Evolutionary conservation across 2,329 filamentous ascomycete genomes (phyloP).

Genomic region (Fusarium ramigenum): DNA sequence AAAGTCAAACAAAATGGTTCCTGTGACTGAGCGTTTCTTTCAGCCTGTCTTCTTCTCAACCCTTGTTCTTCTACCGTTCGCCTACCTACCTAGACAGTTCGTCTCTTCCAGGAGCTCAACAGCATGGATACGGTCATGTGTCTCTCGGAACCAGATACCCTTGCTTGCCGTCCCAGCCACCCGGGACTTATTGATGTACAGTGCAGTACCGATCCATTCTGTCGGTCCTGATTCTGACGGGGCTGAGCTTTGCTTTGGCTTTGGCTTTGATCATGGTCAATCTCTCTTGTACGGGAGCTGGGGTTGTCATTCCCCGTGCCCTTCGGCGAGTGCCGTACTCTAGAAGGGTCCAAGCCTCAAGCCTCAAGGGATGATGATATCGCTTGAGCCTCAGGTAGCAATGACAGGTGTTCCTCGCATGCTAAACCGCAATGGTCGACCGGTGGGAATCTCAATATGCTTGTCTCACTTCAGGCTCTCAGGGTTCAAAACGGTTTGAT

Average conservation of each 20-base stretch:
- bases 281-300: constrained; percentile 19
- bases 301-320: constrained; percentile 1
- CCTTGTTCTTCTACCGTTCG: constrained; percentile 5
- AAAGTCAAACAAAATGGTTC: constrained; percentile 4
- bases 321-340: constrained; percentile 6
- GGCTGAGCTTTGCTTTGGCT: neutral
- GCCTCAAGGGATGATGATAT: neutral
- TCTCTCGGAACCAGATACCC: constrained; percentile 16
- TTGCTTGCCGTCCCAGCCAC: constrained; percentile 32
- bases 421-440: neutral
- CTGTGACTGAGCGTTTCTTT: constrained; percentile 21
- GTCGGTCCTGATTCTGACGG: constrained; percentile 8
- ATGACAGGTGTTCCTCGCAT: neutral
- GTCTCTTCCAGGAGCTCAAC: neutral
- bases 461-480: neutral
- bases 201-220: constrained; percentile 15
- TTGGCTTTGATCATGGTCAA: neutral
- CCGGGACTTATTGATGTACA: constrained; percentile 25
- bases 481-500: neutral
- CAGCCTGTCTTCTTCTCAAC: constrained; percentile 17
- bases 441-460: neutral
- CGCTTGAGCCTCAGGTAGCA: constrained; percentile 14
- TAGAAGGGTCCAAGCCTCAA: neutral
- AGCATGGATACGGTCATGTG: neutral
- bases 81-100: constrained; percentile 4